phyloP scores from a whole-genome alignment of 2,329 filamentous ascomycete species.

The Colletotrichum sp. region DNA sequence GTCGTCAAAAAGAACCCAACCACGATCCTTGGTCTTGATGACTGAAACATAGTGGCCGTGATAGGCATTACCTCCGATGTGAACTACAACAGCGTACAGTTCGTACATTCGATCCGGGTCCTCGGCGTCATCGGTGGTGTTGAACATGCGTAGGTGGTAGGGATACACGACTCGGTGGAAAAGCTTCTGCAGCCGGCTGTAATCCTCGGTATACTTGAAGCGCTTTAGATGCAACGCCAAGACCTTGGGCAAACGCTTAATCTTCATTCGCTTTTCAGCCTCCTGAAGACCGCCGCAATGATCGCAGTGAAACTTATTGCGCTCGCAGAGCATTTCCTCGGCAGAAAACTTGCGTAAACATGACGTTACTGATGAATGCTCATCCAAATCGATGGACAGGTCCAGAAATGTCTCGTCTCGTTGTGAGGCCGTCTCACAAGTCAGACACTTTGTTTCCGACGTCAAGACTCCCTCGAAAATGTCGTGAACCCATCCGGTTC shows the following conservation, averaged over 20 bases:
- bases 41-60: slow-evolving; percentile 98
- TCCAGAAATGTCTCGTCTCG: slow-evolving; percentile 96
- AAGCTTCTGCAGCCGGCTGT: slow-evolving; percentile 91
- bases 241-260: slow-evolving; percentile 91
- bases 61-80: slow-evolving; percentile 95
- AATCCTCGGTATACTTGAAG: slow-evolving; percentile 98
- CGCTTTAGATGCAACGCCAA: slow-evolving; percentile 92
- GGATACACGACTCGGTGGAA: slow-evolving; percentile 98
- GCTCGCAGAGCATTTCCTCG: slow-evolving; percentile 97
- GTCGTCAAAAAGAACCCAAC: slow-evolving; percentile 96
- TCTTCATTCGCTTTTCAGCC: slow-evolving; percentile 99
- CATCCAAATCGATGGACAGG: slow-evolving; percentile 92
- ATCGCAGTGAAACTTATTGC: slow-evolving; percentile 99
- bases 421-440: slow-evolving; percentile 94
- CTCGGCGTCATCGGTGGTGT: slow-evolving; percentile 93
- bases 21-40: slow-evolving; percentile 94
- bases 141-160: slow-evolving; percentile 95
- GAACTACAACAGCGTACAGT: slow-evolving; percentile 94
- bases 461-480: slow-evolving; percentile 94
- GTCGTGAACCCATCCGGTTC: slow-evolving; percentile 92
- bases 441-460: slow-evolving; percentile 95
- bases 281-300: slow-evolving; percentile 96
- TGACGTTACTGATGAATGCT: slow-evolving; percentile 95
- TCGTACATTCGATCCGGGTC: slow-evolving; percentile 95
- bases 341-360: slow-evolving; percentile 96